Evolutionary conservation across 768 basidiomycete genomes (phyloP).

Genomic region (Mrakia gelida): DNA sequence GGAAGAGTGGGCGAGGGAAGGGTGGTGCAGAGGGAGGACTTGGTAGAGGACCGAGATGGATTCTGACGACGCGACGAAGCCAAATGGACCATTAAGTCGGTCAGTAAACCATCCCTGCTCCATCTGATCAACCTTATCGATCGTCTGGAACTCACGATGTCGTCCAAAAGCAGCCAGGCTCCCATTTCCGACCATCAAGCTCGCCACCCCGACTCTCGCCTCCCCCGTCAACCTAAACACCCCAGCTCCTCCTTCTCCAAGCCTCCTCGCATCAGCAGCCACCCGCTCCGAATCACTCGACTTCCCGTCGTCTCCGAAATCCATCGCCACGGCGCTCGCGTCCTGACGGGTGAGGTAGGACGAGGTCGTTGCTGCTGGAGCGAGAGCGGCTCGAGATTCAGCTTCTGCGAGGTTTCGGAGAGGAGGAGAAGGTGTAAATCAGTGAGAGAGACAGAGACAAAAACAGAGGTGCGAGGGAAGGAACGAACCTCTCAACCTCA

Average conservation of each 20-base stretch:
- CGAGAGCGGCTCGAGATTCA: conserved; percentile 20
- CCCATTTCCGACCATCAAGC: conserved; percentile 13
- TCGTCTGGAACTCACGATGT: conserved; percentile 2
- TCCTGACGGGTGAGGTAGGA: conserved; percentile 17
- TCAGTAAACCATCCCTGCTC: neutral
- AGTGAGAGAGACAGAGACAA: neutral
- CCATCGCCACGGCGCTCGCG: conserved; percentile 16
- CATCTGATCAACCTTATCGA: neutral
- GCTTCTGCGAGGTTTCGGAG: conserved; percentile 10
- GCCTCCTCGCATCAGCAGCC: neutral
- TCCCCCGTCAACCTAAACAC: conserved; percentile 22
- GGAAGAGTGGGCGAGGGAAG: neutral
- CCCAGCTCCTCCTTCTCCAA: conserved; percentile 7
- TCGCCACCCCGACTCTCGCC: conserved; percentile 11
- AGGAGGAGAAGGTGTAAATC: neutral
- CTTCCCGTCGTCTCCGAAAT: neutral
- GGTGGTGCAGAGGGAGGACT: conserved; percentile 12
- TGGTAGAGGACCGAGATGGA: conserved; percentile 31
- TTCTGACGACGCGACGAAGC: neutral
- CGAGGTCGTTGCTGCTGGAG: conserved; percentile 5
- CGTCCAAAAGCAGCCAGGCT: conserved; percentile 19
- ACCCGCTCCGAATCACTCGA: neutral
- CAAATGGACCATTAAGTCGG: neutral
- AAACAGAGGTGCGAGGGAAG: no score
- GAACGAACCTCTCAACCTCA: conserved; percentile 16